These are phyloP conservation scores for Amaranthus tricolor DNA, from an alignment of 179 eudicot genomes.

Conservation along the genomic window DNA sequence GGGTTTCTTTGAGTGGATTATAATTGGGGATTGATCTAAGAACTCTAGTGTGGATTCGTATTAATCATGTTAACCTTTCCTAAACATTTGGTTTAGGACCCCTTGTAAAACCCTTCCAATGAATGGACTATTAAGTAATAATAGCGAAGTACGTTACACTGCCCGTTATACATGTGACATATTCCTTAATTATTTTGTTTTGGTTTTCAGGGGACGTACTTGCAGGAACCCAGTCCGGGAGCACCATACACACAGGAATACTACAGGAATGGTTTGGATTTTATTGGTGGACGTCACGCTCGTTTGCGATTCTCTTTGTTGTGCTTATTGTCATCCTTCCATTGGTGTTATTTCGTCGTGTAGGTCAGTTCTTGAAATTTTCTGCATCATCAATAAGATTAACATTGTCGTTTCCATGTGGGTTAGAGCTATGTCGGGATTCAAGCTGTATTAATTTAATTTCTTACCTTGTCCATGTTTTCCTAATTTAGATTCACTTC, in stretches of 20 bases:
- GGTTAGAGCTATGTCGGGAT: neutral
- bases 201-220: slow-evolving; percentile 72
- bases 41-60: too few species aligned
- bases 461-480: slow-evolving; percentile 15
- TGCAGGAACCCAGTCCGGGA: slow-evolving; percentile 67
- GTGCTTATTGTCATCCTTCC: slow-evolving; percentile 67
- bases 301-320: slow-evolving; percentile 50
- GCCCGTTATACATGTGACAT: neutral
- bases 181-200: neutral
- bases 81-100: too few species aligned
- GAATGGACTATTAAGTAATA: too few species aligned
- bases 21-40: too few species aligned
- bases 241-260: slow-evolving; percentile 61
- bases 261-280: slow-evolving; percentile 90
- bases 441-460: neutral
- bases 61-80: too few species aligned
- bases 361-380: slow-evolving; percentile 45
- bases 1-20: too few species aligned
- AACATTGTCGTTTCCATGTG: neutral
- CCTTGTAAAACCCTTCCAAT: too few species aligned
- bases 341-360: slow-evolving; percentile 63
- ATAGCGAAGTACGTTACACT: too few species aligned
- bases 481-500: slow-evolving; percentile 41
- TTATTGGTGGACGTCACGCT: slow-evolving; percentile 89
- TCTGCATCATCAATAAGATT: neutral